These are phyloP conservation scores for Priceomyces castillae DNA, from an alignment of 805 yeast species.

Conservation along the genomic window DNA sequence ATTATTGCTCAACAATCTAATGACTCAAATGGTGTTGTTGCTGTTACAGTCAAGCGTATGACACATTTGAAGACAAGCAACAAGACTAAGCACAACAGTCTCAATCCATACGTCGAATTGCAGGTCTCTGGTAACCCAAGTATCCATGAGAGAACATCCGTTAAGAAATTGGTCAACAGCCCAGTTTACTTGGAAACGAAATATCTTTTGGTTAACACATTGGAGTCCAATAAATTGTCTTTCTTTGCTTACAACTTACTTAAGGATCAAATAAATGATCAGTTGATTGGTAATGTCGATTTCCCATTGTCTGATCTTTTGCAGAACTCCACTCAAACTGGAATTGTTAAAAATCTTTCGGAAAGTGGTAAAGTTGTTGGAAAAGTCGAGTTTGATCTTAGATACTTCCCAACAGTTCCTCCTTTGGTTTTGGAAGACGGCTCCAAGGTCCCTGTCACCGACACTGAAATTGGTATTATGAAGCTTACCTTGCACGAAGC, in stretches of 20 bases:
- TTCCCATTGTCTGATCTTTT: constrained; percentile 59
- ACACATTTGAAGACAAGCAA: constrained; percentile 43
- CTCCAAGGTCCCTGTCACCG: constrained; percentile 47
- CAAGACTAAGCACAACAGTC: constrained; percentile 35
- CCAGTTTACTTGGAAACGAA: constrained; percentile 70
- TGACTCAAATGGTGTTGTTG: constrained; percentile 69
- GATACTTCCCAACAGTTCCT: constrained; percentile 48
- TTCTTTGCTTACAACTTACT: constrained; percentile 54
- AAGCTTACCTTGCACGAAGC: constrained; percentile 63
- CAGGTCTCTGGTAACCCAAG: constrained; percentile 37
- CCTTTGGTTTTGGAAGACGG: constrained; percentile 49
- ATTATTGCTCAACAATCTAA: constrained; percentile 59
- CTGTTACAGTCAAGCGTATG: constrained; percentile 58
- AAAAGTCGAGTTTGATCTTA: constrained; percentile 52
- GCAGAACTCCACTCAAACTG: constrained; percentile 49
- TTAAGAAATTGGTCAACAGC: constrained; percentile 52
- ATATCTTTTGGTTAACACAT: constrained; percentile 52
- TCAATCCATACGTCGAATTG: constrained; percentile 57
- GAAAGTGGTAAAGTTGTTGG: constrained; percentile 59
- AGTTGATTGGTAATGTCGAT: constrained; percentile 44
- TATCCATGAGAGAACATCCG: constrained; percentile 52
- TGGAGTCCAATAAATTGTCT: constrained; percentile 53
- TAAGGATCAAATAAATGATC: constrained; percentile 54
- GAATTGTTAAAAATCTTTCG: constrained; percentile 41
- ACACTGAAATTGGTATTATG: constrained; percentile 71